Conservation (phyloP, 495 filamentous ascomycete genomes). For the Lepidopterella palustris region DNA sequence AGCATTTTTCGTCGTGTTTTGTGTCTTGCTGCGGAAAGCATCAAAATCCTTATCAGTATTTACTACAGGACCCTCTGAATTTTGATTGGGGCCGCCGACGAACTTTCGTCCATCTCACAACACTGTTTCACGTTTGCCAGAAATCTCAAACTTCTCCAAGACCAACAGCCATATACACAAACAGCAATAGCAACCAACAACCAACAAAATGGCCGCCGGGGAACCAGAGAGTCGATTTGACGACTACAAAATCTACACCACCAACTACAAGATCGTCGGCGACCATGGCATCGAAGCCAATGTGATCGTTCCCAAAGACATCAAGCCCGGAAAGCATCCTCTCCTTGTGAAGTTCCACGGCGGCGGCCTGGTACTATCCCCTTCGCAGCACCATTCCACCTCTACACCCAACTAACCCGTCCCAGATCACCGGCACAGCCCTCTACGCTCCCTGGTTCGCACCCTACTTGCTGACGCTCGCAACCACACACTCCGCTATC, state of each 20-base stretch:
- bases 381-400: not conserved
- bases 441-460: conserved; percentile 19
- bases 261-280: conserved; percentile 20
- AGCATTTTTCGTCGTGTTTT: not conserved
- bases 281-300: conserved; percentile 11
- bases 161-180: not conserved
- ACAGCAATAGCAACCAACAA: not conserved
- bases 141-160: not conserved
- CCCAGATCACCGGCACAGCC: conserved; percentile 9
- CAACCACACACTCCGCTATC: conserved; percentile 31
- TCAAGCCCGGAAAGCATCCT: conserved; percentile 18
- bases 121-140: not conserved
- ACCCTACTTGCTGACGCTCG: conserved; percentile 14
- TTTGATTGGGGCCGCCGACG: not conserved
- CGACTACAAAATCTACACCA: conserved; percentile 8
- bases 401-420: conserved; percentile 2
- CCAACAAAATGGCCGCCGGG: not conserved
- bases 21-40: too few relatives aligned
- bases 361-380: conserved; percentile 8
- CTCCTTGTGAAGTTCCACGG: conserved; percentile 23
- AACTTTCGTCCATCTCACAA: not conserved
- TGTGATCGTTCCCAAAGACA: conserved; percentile 21
- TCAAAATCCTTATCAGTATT: too few relatives aligned
- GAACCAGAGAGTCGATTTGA: conserved; percentile 8
- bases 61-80: too few relatives aligned